Percentiles rank a stretch among this genome's conserved stretches.
Conservation (phyloP, 768 basidiomycete species). For the Dioszegia crocea region DNA sequence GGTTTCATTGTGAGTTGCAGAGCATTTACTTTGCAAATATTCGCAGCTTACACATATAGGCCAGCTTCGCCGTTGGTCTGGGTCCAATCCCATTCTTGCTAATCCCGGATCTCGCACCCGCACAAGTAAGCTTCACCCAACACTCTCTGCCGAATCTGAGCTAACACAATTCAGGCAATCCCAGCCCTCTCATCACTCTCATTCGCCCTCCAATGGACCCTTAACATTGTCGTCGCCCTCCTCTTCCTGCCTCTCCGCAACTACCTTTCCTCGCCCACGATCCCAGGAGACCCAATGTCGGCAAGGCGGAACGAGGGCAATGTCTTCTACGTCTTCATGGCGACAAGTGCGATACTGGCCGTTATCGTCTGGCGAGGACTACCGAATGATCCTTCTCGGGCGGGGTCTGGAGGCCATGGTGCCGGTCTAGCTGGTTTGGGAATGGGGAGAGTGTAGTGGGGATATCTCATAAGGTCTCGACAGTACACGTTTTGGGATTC, state of each 20-base stretch:
- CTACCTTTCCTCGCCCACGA: constrained; percentile 52
- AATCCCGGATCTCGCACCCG: constrained; percentile 81
- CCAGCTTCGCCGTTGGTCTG: constrained; percentile 82
- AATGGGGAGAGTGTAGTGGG: background rate
- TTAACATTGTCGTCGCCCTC: constrained; percentile 79
- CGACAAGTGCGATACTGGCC: constrained; percentile 52
- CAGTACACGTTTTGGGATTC: too few relatives aligned
- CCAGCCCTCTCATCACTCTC: constrained; percentile 72
- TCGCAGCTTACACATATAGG: constrained; percentile 40
- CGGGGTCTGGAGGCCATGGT: background rate
- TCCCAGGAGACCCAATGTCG: constrained; percentile 45
- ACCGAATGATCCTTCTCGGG: background rate
- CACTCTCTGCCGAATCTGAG: constrained; percentile 44
- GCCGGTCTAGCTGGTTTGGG: background rate
- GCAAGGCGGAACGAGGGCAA: constrained; percentile 63
- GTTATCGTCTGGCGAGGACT: constrained; percentile 35
- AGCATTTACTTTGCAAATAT: background rate
- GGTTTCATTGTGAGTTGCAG: constrained; percentile 64
- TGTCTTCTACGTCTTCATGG: constrained; percentile 81
- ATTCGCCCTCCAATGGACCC: constrained; percentile 72
- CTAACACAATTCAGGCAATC: constrained; percentile 59
- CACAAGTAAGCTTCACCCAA: constrained; percentile 57
- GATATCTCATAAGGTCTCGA: too few relatives aligned
- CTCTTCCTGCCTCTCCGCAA: constrained; percentile 80
- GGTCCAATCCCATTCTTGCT: constrained; percentile 92